Conservation (phyloP, 805 yeast species). For the Myxozyma mucilagina region DNA sequence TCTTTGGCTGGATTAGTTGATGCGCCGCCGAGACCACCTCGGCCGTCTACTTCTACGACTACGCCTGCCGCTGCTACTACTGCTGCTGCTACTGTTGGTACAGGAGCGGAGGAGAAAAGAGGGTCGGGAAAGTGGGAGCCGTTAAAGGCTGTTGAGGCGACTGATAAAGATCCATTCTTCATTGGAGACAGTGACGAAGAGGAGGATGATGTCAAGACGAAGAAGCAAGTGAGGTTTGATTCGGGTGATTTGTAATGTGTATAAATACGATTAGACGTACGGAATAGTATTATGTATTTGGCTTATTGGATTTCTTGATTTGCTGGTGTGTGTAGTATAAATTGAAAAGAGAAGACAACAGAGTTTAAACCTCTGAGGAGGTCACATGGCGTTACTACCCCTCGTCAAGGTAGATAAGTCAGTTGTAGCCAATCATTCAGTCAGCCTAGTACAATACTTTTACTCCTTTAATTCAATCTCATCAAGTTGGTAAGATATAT, state of each 20-base stretch:
- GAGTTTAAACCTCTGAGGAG: too few relatives aligned
- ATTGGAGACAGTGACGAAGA: conserved; percentile 55
- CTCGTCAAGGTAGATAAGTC: too few relatives aligned
- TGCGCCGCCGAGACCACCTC: conserved; percentile 41
- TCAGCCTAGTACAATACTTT: too few relatives aligned
- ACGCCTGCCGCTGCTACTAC: neutral
- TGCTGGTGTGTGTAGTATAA: too few relatives aligned
- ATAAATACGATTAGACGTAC: conserved; percentile 1
- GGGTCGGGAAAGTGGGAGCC: conserved; percentile 47
- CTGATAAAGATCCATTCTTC: conserved; percentile 51
- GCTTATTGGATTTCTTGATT: too few relatives aligned
- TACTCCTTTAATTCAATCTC: too few relatives aligned
- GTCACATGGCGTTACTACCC: too few relatives aligned
- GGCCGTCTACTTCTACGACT: conserved; percentile 33
- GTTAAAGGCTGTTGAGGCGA: conserved; percentile 44
- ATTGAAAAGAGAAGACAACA: too few relatives aligned
- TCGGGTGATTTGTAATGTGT: conserved; percentile 1
- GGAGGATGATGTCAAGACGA: conserved; percentile 10
- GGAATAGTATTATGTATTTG: neutral
- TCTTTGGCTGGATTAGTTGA: conserved; percentile 51
- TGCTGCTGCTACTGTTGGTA: conserved; percentile 4
- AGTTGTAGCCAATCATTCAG: too few relatives aligned
- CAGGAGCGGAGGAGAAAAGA: neutral
- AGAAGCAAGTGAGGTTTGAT: conserved; percentile 27
- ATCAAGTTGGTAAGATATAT: too few relatives aligned